phyloP scores from a whole-genome alignment of 345 rosid genomes.

The Ricinus communis region DNA sequence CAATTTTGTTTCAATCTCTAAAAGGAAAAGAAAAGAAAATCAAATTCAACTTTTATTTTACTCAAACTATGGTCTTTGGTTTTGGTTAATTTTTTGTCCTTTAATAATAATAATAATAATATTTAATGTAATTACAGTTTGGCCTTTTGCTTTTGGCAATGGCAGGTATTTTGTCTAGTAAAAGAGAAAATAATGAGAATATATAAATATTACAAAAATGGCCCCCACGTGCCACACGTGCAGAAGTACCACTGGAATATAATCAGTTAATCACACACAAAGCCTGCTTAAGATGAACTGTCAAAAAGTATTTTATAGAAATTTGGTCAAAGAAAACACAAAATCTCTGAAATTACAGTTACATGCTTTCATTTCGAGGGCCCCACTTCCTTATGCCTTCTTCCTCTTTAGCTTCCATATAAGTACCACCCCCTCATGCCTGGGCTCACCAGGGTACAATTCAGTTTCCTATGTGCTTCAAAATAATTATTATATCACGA shows the following conservation, averaged over 20 bases:
- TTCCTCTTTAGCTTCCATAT: background rate
- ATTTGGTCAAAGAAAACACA: constrained; percentile 4
- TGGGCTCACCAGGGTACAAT: too few species aligned
- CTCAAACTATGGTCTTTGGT: too few species aligned
- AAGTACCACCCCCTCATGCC: background rate
- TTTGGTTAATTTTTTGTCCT: too few species aligned
- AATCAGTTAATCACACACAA: constrained; percentile 1
- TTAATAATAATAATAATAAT: too few species aligned
- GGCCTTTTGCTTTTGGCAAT: constrained; percentile 2
- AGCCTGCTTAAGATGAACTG: constrained; percentile 7
- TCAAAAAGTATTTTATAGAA: background rate
- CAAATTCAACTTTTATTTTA: too few species aligned
- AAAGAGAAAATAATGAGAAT: background rate
- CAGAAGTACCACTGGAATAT: background rate
- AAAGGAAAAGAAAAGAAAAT: too few species aligned
- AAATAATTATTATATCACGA: too few species aligned
- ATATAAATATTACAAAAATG: too few species aligned
- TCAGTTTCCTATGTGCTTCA: too few species aligned
- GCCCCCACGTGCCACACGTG: constrained; percentile 19
- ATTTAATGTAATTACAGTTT: too few species aligned
- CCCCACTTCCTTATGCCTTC: background rate
- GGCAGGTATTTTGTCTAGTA: constrained; percentile 3
- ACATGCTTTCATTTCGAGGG: background rate
- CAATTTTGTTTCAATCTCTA: too few species aligned
- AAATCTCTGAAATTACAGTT: too few species aligned